Base-by-base conservation (phyloP, 192 early-diverging fungal genomes). In the Phycomyces blakesleeanus region DNA sequence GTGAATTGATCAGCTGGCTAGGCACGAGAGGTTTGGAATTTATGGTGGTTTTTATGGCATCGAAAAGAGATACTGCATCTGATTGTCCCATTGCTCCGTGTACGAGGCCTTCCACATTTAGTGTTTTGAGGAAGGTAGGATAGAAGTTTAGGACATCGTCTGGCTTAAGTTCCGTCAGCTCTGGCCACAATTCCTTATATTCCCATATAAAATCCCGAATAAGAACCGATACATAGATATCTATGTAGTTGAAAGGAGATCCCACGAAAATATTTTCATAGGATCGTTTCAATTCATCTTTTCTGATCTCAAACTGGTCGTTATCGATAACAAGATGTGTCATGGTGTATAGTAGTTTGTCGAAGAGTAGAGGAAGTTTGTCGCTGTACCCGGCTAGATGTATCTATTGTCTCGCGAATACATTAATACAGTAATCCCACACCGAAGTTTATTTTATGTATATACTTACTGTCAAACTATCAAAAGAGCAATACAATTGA, bases 361-460 rank as follows among this genome's bases (percentile, higher is more conserved):
- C 68, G 1, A 94, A 74, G 12, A 95, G 73, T 7, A 81, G 57
- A 3, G 72, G 64, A 0, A 93, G 69, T 74, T 94, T 95, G 74
- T 95, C 89, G 64, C 89, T 91, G 77, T 91, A 97, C 1, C 95
- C 95, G 15, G 71, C 63, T 12, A 93, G 56, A 3, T 73, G 64
- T 34, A 94, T 70, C 64, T 78, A 63, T 4, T 81, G 59, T 78
- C 15, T 6, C 18, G 11, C 84, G 78, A 1, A 54, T n/a, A 65
- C 10, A 74, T 61, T 79, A 74, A 69, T 57, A 87, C 59, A 40
- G 63, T 61, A 54, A 84, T 88, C 29, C 2, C 2, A 34, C 3
- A 59, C 70, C 74, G 51, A 89, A 67, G 1, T 87, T 85, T 14
- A 83, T 85, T 5, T 85, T 74, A 86, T 60, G 41, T 80, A 49